These are phyloP conservation scores for Ceratobasidium sp. DNA, from an alignment of 1,284 basidiomycete genomes.

Conservation along the genomic window DNA sequence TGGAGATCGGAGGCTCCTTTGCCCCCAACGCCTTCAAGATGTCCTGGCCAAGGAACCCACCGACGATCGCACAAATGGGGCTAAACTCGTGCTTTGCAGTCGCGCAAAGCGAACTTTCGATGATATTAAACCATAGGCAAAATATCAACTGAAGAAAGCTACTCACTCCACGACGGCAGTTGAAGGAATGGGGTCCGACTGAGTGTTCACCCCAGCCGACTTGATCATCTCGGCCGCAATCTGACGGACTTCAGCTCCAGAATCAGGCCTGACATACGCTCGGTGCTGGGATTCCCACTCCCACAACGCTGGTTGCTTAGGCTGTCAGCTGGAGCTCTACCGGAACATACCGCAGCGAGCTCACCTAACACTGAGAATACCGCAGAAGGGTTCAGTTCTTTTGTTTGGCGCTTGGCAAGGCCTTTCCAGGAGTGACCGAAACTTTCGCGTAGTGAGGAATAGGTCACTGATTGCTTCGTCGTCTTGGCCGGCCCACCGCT, in stretches of 20 bases:
- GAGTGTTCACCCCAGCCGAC: slow-evolving; percentile 76
- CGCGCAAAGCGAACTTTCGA: slow-evolving; percentile 40
- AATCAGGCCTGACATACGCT: slow-evolving; percentile 56
- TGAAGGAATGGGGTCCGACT: slow-evolving; percentile 69
- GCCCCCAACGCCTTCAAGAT: slow-evolving; percentile 91
- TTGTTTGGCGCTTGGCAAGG: slow-evolving; percentile 78
- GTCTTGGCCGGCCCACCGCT: slow-evolving; percentile 62
- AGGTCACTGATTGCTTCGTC: slow-evolving; percentile 72
- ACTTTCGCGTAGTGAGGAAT: slow-evolving; percentile 74
- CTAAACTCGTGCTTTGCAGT: slow-evolving; percentile 86
- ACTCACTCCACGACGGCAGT: slow-evolving; percentile 70
- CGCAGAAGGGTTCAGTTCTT: slow-evolving; percentile 78
- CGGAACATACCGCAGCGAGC: slow-evolving; percentile 50
- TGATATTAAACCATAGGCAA: slow-evolving; percentile 8
- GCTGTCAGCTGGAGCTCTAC: neutral
- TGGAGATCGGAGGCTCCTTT: slow-evolving; percentile 91
- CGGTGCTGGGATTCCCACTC: slow-evolving; percentile 75
- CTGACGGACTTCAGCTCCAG: slow-evolving; percentile 56
- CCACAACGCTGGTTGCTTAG: slow-evolving; percentile 74
- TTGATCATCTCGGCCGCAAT: slow-evolving; percentile 71
- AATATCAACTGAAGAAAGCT: slow-evolving; percentile 17
- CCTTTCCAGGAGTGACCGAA: slow-evolving; percentile 77
- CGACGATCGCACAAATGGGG: slow-evolving; percentile 91
- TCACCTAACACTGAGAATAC: slow-evolving; percentile 80
- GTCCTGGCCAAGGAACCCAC: slow-evolving; percentile 95